These are phyloP conservation scores for Paecilomyces fulvus DNA, from an alignment of 2,329 filamentous ascomycete species.

Conservation along the genomic window DNA sequence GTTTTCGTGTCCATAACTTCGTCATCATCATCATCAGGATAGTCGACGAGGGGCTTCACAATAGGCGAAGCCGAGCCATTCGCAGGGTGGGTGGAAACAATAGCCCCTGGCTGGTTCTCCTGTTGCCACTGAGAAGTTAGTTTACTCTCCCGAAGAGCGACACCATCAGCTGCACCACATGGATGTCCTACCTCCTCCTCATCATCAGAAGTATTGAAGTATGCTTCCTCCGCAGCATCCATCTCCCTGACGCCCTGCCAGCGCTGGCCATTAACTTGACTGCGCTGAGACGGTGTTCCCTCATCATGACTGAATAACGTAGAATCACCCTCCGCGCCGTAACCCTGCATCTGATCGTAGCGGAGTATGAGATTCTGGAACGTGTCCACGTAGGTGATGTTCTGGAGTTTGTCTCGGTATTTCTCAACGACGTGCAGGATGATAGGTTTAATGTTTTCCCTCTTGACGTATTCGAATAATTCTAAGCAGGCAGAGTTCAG, in stretches of 20 bases:
- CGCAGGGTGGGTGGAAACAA: slow-evolving; percentile 20
- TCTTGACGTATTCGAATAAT: slow-evolving; percentile 83
- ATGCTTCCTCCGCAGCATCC: slow-evolving; percentile 81
- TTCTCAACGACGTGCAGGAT: slow-evolving; percentile 77
- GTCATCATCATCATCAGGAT: slow-evolving; percentile 87
- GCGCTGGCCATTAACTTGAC: slow-evolving; percentile 48
- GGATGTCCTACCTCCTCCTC: slow-evolving; percentile 54
- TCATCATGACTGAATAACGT: slow-evolving; percentile 64
- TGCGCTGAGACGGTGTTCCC: slow-evolving; percentile 41
- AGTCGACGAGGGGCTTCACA: slow-evolving; percentile 75
- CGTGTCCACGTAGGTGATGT: slow-evolving; percentile 73
- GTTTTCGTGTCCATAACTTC: slow-evolving; percentile 52
- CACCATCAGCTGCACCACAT: slow-evolving; percentile 1
- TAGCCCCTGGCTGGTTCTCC: slow-evolving; percentile 29
- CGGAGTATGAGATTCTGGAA: slow-evolving; percentile 68
- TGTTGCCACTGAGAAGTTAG: slow-evolving; percentile 22
- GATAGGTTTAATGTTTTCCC: slow-evolving; percentile 70
- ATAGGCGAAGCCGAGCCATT: slow-evolving; percentile 56
- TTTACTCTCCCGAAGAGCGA: background rate
- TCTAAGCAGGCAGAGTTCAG: slow-evolving; percentile 90
- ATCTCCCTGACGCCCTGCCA: slow-evolving; percentile 72
- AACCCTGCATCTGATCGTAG: slow-evolving; percentile 71
- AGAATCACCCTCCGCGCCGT: slow-evolving; percentile 54
- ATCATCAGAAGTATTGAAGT: slow-evolving; percentile 85
- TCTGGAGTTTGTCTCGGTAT: slow-evolving; percentile 67